Conservation (phyloP, 108 stramenopile genomes). For the Discostella stelligeroides region DNA sequence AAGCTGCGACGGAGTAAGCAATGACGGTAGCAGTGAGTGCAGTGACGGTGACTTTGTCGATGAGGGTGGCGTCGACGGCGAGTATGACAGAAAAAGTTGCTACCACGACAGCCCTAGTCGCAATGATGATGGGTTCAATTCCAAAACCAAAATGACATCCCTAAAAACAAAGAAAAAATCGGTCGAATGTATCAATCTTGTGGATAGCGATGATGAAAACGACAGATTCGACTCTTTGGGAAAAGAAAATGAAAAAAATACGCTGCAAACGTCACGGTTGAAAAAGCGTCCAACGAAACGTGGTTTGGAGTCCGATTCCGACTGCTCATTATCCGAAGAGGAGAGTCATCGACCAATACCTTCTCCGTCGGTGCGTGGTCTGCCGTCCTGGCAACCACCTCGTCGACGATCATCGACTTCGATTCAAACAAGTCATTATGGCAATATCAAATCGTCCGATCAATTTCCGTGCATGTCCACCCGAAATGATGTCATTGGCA, state of each 20-base stretch:
- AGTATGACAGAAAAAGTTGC: neutral
- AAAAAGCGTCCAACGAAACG: too few relatives aligned
- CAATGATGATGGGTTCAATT: too few relatives aligned
- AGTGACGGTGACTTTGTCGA: neutral
- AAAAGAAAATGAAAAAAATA: neutral
- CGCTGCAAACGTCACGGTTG: neutral
- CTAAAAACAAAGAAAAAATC: too few relatives aligned
- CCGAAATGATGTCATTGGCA: conserved; percentile 24
- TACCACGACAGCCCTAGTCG: too few relatives aligned
- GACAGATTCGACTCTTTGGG: neutral
- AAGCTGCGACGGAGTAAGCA: too few relatives aligned
- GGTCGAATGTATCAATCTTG: conserved; percentile 29
- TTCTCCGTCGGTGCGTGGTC: conserved; percentile 3
- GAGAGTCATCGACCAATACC: conserved; percentile 12
- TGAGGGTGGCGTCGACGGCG: neutral
- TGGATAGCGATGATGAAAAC: conserved; percentile 28
- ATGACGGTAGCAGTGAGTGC: too few relatives aligned
- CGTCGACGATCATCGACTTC: conserved; percentile 1
- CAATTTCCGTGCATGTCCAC: conserved; percentile 15
- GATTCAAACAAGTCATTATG: neutral
- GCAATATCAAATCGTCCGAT: neutral
- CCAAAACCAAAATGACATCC: too few relatives aligned
- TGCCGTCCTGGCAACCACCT: conserved; percentile 15
- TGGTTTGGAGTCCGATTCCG: conserved; percentile 16
- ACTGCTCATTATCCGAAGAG: conserved; percentile 18